These are phyloP conservation scores for Esteya vermicola DNA, from an alignment of 2,329 filamentous ascomycete genomes.

Conservation along the genomic window DNA sequence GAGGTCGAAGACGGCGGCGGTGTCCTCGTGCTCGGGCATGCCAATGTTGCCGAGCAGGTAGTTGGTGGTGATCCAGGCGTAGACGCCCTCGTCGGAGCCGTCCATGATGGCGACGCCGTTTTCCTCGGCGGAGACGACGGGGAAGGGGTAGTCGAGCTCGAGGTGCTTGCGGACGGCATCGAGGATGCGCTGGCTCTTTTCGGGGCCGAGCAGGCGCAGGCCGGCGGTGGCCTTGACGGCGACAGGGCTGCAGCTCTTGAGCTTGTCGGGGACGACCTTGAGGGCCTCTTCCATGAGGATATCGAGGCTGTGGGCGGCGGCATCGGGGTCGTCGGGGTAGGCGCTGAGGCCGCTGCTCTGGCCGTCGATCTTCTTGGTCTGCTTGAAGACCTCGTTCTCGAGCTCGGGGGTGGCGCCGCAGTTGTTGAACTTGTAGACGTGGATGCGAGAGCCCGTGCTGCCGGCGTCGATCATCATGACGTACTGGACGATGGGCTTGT, in stretches of 20 bases:
- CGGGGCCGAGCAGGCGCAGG: conserved; percentile 68
- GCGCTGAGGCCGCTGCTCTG: conserved; percentile 56
- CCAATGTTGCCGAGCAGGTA: conserved; percentile 97
- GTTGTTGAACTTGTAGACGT: conserved; percentile 99
- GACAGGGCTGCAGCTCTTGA: conserved; percentile 83
- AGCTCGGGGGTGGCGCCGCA: conserved; percentile 91
- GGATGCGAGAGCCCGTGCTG: conserved; percentile 93
- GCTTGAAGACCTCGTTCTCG: conserved; percentile 83
- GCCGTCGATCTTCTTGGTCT: conserved; percentile 75
- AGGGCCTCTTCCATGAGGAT: conserved; percentile 76
- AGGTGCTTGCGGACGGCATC: conserved; percentile 70
- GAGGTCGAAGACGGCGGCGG: conserved; percentile 89
- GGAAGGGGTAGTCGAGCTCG: conserved; percentile 86
- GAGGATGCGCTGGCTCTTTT: conserved; percentile 72
- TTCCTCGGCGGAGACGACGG: conserved; percentile 72
- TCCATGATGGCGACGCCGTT: conserved; percentile 95
- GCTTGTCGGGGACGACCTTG: conserved; percentile 67
- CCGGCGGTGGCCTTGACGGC: conserved; percentile 98
- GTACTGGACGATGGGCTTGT: conserved; percentile 93
- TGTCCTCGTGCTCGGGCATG: conserved; percentile 75
- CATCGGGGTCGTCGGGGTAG: conserved; percentile 74
- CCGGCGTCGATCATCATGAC: conserved; percentile 98
- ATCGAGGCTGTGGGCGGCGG: conserved; percentile 81
- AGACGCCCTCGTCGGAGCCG: conserved; percentile 91
- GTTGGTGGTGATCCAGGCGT: conserved; percentile 98